Conservation (phyloP, 371 early-diverging fungal species). For the Mucor circinelloides region DNA sequence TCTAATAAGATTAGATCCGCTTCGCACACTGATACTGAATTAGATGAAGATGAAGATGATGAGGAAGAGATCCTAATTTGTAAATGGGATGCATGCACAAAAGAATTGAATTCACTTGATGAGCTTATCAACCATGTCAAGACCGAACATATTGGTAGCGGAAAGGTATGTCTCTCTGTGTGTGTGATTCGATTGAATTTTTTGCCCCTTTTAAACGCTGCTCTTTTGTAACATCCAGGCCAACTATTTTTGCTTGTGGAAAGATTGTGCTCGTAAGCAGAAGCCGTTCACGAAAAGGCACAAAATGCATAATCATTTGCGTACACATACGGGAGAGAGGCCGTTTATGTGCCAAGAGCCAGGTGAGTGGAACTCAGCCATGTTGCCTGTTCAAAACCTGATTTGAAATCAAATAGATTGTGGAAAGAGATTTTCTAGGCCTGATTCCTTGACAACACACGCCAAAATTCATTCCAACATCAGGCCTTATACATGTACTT, state of each 20-base stretch:
- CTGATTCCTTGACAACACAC: conserved; percentile 84
- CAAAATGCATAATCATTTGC: conserved; percentile 80
- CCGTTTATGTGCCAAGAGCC: conserved; percentile 52
- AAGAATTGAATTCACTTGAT: conserved; percentile 45
- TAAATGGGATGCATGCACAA: conserved; percentile 58
- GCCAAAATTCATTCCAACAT: conserved; percentile 78
- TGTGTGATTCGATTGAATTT: too few species aligned
- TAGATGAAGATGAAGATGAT: conserved; percentile 29
- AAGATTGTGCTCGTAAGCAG: conserved; percentile 67
- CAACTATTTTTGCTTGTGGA: conserved; percentile 76
- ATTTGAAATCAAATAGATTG: conserved; percentile 44
- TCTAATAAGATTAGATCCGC: conserved; percentile 18
- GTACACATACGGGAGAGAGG: conserved; percentile 81
- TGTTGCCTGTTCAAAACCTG: background rate
- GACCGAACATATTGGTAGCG: conserved; percentile 65
- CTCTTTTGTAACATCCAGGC: conserved; percentile 32
- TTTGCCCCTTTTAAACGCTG: background rate
- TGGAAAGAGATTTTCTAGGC: conserved; percentile 78
- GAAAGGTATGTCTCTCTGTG: conserved; percentile 48
- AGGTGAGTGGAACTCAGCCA: conserved; percentile 2
- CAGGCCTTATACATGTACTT: conserved; percentile 63
- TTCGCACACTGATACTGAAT: conserved; percentile 17
- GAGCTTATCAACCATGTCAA: conserved; percentile 62
- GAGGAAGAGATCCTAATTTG: conserved; percentile 42
- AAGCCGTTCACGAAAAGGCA: conserved; percentile 82